Base-by-base conservation (phyloP, 495 filamentous ascomycete species). In the Astrothelium macrocarpum region DNA sequence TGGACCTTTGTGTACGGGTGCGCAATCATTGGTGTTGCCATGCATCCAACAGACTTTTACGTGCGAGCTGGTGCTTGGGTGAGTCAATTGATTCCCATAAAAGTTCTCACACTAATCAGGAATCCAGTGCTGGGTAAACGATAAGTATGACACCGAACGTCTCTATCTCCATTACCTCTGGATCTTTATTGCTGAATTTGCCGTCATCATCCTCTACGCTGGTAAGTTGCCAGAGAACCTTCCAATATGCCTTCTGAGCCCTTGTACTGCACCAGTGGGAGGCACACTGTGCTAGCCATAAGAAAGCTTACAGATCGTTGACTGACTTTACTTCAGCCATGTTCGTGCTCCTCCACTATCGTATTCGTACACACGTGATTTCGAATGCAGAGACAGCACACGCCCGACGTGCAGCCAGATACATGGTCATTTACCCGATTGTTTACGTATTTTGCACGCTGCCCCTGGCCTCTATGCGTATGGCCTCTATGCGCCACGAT, bases 121-220 rank as follows among this genome's bases (percentile, higher is more conserved):
- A 56, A 42, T 9, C 32, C 62, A 88, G 88, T 90, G 88, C 73
- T 90, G 88, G 88, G 81, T 90, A 34, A 86, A 81, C 66, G 71
- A 77, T 43, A 72, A 79, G 1, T 89, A 84, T 72, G 79, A 84
- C 62, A 67, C 71, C 5, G 76, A 84, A 45, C 87, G 87, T 65
- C 80, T 92, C 0, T 84, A 81, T 78, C 81, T 86, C 23, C 89
- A 92, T 68, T 92, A 92, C 69, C 79, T 91, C 66, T 92, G 85
- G 82, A 88, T 91, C 73, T 90, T 91, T 75, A 73, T 90, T 53
- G 77, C 82, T 60, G 82, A 90, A 65, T 82, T 86, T 67, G 70
- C 83, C 23, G 89, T 86, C 14, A 79, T 85, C 58, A 63, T 77
- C 45, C 78, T 90, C 16, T 92, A 92, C 73, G 76, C 76, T 1